These are phyloP conservation scores for Sporothrix humicola DNA, from an alignment of 2,329 filamentous ascomycete genomes.

Conservation along the genomic window DNA sequence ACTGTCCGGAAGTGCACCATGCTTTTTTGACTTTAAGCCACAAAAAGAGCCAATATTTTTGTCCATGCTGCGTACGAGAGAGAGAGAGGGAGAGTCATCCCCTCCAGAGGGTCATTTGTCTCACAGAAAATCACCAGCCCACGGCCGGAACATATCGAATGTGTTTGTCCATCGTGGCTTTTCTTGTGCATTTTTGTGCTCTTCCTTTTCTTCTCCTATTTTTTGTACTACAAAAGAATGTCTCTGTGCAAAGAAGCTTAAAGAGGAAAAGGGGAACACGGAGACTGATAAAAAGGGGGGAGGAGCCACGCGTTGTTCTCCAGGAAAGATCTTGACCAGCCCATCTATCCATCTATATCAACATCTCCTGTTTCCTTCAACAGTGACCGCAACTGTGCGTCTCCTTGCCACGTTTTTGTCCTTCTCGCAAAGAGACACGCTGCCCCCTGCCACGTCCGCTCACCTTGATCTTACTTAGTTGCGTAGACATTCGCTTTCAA, in stretches of 20 bases:
- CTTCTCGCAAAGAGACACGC: not conserved
- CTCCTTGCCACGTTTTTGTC: not conserved
- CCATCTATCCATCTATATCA: constrained; percentile 2
- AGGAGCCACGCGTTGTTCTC: not conserved
- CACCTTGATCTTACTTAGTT: not conserved
- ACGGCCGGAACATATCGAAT: not conserved
- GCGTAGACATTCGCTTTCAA: not conserved
- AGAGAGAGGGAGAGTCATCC: not conserved
- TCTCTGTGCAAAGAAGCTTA: constrained; percentile 6
- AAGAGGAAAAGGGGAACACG: not conserved
- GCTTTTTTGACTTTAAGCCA: not conserved
- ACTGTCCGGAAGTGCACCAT: not conserved
- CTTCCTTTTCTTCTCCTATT: not conserved
- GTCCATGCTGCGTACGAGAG: not conserved
- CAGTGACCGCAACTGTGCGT: not conserved
- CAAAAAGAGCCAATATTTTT: constrained; percentile 4
- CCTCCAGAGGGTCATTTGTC: not conserved
- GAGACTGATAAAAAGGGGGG: not conserved
- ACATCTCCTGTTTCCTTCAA: not conserved
- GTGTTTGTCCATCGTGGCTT: constrained; percentile 11
- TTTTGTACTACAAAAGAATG: not conserved
- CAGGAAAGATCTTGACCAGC: not conserved
- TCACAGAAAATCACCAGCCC: not conserved
- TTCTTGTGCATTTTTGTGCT: not conserved
- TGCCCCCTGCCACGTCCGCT: not conserved